Evolutionary conservation across 2,329 filamentous ascomycete species (phyloP).

Genomic region (Fusarium globosum): DNA sequence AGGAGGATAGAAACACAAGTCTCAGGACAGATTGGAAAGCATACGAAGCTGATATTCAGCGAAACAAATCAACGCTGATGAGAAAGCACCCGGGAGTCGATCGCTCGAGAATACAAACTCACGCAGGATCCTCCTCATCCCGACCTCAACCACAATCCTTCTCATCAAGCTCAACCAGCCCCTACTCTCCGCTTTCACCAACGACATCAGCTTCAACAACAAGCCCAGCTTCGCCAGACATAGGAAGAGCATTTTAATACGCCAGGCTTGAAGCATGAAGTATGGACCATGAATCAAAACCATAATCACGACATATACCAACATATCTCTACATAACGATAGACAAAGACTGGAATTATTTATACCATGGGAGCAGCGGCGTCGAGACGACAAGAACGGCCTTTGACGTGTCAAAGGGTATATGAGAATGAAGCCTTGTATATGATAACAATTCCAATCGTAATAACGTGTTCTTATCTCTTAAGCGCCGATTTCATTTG

Average conservation of each 20-base stretch:
- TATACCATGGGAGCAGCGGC: conserved; percentile 21
- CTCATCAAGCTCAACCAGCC: conserved; percentile 29
- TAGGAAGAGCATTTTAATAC: conserved; percentile 28
- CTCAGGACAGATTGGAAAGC: conserved; percentile 53
- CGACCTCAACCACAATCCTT: conserved; percentile 27
- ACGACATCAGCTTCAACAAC: conserved; percentile 18
- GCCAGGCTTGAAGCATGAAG: neutral
- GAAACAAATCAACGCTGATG: conserved; percentile 45
- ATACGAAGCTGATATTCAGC: conserved; percentile 52
- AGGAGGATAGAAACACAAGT: conserved; percentile 33
- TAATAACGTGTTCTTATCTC: neutral
- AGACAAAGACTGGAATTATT: conserved; percentile 12
- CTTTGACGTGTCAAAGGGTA: neutral
- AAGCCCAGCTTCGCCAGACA: conserved; percentile 17
- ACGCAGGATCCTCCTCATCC: conserved; percentile 21
- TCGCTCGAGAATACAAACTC: conserved; percentile 21
- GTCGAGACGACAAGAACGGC: neutral
- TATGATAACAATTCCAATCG: neutral
- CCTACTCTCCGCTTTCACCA: conserved; percentile 26
- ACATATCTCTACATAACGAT: neutral
- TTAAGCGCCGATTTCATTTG: conserved; percentile 63
- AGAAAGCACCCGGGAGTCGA: conserved; percentile 46
- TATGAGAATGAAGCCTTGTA: conserved; percentile 5
- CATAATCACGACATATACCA: conserved; percentile 7
- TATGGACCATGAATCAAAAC: neutral